Base-by-base conservation (phyloP, 2,329 filamentous ascomycete species). In the Sclerotinia sclerotiorum region DNA sequence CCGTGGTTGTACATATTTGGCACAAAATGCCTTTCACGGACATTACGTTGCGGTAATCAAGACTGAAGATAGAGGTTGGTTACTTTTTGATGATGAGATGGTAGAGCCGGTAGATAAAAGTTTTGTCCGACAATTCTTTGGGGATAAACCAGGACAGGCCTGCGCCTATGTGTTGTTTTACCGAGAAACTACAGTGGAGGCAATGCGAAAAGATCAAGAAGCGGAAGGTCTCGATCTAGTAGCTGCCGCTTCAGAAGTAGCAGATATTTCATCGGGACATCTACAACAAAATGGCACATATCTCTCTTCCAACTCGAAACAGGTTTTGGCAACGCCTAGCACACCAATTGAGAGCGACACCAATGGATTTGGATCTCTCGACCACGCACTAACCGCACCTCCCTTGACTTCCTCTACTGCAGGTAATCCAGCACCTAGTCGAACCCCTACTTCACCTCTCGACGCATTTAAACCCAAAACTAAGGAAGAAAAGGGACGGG, bases 41-140 rank as follows among this genome's bases (percentile, higher is more conserved):
- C 95, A 99, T 79, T 99, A 99, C 75, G 93, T 99, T 44, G 93
- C 94, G 6, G 95, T 99, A 67, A 94, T 99, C 82, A 99, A 99
- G 81, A 98, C 95, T 0, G 90, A 96, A 76, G 95, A 98, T 77
- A 88, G 92, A 65, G 95, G 95, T 39, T 99, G 95, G 95, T 82
- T 99, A 54, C 82, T 99, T 7, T 99, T 99, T 74, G 95, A 99
- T 74, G 95, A 99, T 76, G 95, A 99, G 80, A 93, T 98, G 88
- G 95, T 99, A 5, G 95, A 99, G 78, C 95, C 95, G 0, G 95
- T 99, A 6, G 93, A 97, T 79, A 97, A 97, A 79, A 90, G 91
- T 77, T 99, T 96, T 76, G 95, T 99, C 49, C 88, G 90, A 72
- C 97, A 97, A 78, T 99, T 99, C 80, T 99, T 99, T 75, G 95